Conservation (phyloP, 352 stramenopile genomes). For the Pythium pyrilobum region DNA sequence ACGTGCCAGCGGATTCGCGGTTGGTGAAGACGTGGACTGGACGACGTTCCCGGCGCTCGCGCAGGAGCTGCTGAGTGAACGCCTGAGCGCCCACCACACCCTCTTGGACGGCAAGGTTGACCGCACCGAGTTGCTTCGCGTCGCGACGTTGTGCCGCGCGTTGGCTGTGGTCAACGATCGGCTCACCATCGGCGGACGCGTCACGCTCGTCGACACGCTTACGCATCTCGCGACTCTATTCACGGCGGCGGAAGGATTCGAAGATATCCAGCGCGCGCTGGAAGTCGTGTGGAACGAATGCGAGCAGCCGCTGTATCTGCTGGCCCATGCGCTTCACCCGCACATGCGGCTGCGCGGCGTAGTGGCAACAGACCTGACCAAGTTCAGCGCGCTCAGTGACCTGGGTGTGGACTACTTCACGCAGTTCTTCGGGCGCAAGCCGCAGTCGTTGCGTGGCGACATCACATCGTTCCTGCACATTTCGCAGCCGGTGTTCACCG, state of each 20-base stretch:
- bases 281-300: conserved; percentile 48
- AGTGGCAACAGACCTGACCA: conserved; percentile 37
- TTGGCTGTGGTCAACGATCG: conserved; percentile 28
- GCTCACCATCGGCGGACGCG: conserved; percentile 13
- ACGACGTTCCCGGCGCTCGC: conserved; percentile 24
- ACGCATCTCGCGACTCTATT: conserved; percentile 43
- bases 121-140: conserved; percentile 30
- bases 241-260: conserved; percentile 38
- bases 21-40: conserved; percentile 16
- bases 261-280: conserved; percentile 36
- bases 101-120: conserved; percentile 34
- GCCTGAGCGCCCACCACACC: conserved; percentile 16
- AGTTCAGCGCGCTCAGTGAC: conserved; percentile 57
- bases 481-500: conserved; percentile 43
- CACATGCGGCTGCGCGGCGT: conserved; percentile 37
- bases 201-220: conserved; percentile 35
- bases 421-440: conserved; percentile 36
- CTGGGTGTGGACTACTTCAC: conserved; percentile 50
- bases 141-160: conserved; percentile 34
- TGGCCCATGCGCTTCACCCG: conserved; percentile 60
- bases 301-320: conserved; percentile 61
- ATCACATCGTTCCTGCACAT: conserved; percentile 64
- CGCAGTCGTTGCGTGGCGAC: conserved; percentile 47
- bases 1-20: neutral
- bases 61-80: conserved; percentile 17